phyloP scores from a whole-genome alignment of 495 filamentous ascomycete genomes.

The Hypoxylon rickii region DNA sequence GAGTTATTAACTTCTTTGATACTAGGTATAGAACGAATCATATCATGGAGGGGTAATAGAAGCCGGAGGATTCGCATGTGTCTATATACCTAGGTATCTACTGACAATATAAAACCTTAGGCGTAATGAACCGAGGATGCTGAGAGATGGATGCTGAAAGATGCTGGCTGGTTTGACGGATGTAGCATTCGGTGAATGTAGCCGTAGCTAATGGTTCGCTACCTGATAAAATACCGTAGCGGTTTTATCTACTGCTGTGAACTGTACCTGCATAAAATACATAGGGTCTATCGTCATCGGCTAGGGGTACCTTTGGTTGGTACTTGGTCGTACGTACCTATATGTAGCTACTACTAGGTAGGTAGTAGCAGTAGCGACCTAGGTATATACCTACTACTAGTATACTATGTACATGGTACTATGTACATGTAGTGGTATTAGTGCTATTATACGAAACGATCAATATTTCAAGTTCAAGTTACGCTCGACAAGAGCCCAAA shows the following conservation, averaged over 20 bases:
- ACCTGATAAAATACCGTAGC: slow-evolving; percentile 11
- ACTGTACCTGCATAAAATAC: slow-evolving; percentile 35
- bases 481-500: no score
- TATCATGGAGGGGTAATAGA: no score
- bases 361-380: neutral
- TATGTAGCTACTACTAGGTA: neutral
- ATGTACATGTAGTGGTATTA: no score
- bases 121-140: neutral
- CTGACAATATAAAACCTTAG: neutral
- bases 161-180: neutral
- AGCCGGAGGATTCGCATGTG: no score
- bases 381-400: no score
- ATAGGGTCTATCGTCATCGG: slow-evolving; percentile 20
- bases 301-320: neutral
- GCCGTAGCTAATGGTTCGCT: slow-evolving; percentile 23
- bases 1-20: no score
- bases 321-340: neutral
- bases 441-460: no score
- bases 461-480: neutral
- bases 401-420: no score
- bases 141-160: neutral
- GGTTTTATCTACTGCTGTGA: neutral
- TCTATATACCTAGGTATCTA: no score
- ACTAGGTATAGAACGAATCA: no score
- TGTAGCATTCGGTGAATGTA: slow-evolving; percentile 22